Evolutionary conservation across 768 basidiomycete species (phyloP), one percentile per base, ranked within the genome.

Genomic region (Amanita pseudoporphyria): DNA sequence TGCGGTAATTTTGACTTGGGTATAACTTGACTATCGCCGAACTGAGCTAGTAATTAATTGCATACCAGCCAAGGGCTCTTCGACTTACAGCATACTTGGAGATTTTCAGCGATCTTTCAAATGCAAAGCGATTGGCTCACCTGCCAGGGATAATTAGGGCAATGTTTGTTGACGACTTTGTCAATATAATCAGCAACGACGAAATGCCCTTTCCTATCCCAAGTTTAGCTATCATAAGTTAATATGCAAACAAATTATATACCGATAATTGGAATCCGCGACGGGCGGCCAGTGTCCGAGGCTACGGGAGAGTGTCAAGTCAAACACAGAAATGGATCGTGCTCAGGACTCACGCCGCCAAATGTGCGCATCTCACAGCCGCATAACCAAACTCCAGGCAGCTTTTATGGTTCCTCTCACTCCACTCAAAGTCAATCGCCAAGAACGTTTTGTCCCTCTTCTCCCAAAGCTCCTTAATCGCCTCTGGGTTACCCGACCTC

Each of bases 371-470:
- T 22, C 87, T 70, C 39, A 87, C 74, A 9, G 84, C 84, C 24
- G 88, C 83, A 66, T 90, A 90, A 1, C 87, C 87, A 79, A 82
- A 90, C 63, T 89, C 88, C 41, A 87, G 60, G 54, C 79, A 78
- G 40, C 77, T 75, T 47, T 77, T 76, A 47, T 78, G 71, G 56
- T 85, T 86, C 48, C 81, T 73, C 58, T 90, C 88, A 31, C 75
- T 81, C 71, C 78, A 81, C 59, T 87, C 82, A 56, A 88, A 88
- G 53, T 83, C 79, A 7, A 91, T 65, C 0, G 84, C 77, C 45
- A 91, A 60, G 62, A 84, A 91, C 0, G 84, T 85, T 66, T 84
- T 86, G 55, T 88, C 82, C 47, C 66, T 72, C 53, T 66, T 69
- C 9, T 73, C 73, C 87, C 87, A 91, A 1, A 91, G 64, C 47